A percentile compares a stretch with the other conserved stretches of the same genome.
phyloP scores from a whole-genome alignment of 2,329 filamentous ascomycete species.

The Xylariaceae sp. region DNA sequence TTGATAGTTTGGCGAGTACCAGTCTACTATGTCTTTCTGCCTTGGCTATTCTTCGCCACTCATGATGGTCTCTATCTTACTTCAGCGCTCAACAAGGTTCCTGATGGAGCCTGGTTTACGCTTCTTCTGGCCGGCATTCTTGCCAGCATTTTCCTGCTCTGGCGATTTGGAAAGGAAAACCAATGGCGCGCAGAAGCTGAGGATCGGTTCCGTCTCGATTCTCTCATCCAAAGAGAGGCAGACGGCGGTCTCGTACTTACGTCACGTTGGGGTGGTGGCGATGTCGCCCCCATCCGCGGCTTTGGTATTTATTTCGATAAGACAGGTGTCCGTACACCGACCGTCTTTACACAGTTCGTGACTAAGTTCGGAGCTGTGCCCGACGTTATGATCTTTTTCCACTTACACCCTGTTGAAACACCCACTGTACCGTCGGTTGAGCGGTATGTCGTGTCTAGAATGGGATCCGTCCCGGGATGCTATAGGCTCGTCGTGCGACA shows the following conservation, averaged over 20 bases:
- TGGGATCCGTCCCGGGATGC: constrained; percentile 54
- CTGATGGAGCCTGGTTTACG: constrained; percentile 77
- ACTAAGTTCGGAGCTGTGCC: constrained; percentile 67
- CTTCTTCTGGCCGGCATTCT: constrained; percentile 62
- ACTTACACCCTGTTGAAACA: constrained; percentile 61
- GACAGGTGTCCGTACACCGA: constrained; percentile 61
- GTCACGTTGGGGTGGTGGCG: constrained; percentile 41
- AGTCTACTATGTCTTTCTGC: constrained; percentile 56
- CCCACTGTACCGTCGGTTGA: constrained; percentile 52
- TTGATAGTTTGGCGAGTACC: constrained; percentile 69
- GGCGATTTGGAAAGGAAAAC: constrained; percentile 76
- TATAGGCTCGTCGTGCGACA: constrained; percentile 69
- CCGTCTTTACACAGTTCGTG: constrained; percentile 70
- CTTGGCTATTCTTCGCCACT: constrained; percentile 62
- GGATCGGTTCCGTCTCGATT: constrained; percentile 53
- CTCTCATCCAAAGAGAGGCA: constrained; percentile 29
- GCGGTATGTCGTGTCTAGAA: constrained; percentile 45
- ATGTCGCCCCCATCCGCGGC: constrained; percentile 49
- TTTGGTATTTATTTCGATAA: constrained; percentile 79
- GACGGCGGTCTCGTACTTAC: constrained; percentile 33
- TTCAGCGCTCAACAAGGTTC: constrained; percentile 68
- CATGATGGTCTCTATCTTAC: constrained; percentile 70
- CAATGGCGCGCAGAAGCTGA: constrained; percentile 70
- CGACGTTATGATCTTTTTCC: constrained; percentile 71
- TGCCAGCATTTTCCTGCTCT: constrained; percentile 65